Evolutionary conservation across 345 rosid genomes (phyloP).

Genomic region (Cardamine resedifolia): DNA sequence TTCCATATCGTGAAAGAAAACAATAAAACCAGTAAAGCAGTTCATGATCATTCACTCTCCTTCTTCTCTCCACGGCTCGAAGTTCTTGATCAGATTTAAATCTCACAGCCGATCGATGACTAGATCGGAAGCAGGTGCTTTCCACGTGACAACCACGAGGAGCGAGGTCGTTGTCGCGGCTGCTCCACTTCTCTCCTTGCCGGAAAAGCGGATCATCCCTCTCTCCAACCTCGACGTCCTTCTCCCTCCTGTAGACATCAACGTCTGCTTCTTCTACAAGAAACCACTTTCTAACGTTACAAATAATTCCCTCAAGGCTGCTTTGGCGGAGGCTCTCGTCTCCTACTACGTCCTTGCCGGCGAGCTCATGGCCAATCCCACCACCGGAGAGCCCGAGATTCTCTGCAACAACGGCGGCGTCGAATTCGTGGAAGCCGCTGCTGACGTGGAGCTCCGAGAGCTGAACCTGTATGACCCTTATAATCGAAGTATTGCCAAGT

Average conservation of each 20-base stretch:
- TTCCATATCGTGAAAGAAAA: neutral
- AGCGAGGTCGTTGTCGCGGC: neutral
- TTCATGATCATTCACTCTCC: neutral
- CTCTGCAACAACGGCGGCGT: constrained; percentile 80
- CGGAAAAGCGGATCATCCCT: constrained; percentile 21
- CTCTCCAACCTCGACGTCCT: constrained; percentile 81
- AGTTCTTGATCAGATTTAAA: neutral
- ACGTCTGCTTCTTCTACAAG: constrained; percentile 67
- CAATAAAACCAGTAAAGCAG: neutral
- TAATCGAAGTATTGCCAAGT: constrained; percentile 56
- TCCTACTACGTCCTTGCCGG: constrained; percentile 71
- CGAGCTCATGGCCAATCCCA: constrained; percentile 49
- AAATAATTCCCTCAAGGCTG: constrained; percentile 43
- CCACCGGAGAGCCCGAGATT: constrained; percentile 68
- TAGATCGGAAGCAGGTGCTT: neutral
- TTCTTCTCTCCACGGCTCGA: neutral
- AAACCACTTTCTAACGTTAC: neutral
- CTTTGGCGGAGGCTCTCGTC: constrained; percentile 61
- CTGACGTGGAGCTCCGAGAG: constrained; percentile 50
- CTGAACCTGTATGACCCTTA: constrained; percentile 67
- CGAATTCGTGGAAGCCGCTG: constrained; percentile 63
- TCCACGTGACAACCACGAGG: neutral
- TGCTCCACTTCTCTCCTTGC: neutral
- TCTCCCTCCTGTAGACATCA: constrained; percentile 62
- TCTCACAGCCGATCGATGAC: neutral